Base-by-base conservation (phyloP, 768 basidiomycete species). In the Boletus rex-veris region DNA sequence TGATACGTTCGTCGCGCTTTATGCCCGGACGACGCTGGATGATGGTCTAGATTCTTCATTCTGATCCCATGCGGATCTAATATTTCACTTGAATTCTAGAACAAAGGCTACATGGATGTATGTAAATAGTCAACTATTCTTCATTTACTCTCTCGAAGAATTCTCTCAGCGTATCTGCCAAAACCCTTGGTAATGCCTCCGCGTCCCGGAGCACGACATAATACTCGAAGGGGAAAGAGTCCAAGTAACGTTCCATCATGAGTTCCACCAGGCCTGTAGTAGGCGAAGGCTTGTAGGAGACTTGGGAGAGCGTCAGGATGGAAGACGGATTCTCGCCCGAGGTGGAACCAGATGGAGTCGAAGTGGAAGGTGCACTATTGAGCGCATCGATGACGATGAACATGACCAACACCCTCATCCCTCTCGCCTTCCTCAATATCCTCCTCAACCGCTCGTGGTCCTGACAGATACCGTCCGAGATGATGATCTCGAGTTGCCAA, bases 401-500 rank as follows among this genome's bases (percentile, higher is more conserved):
- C 49, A 98, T 95, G 48, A 99, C 82, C 88, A 98, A 87, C 62
- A 98, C 86, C 28, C 87, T 80, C 69, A 93, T 90, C 62, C 91
- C 95, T 60, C 88, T 84, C 5, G 96, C 97, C 59, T 82, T 84
- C 35, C 97, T 78, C 18, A 99, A 76, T 28, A 91, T 71, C 3
- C 84, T 84, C 36, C 88, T 84, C 46, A 99, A 77, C 60, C 80
- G 78, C 39, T 94, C 90, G 70, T 98, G 95, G 65, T 97, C 91
- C 68, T 98, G 93, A 67, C 95, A 98, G 60, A 98, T 89, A n/a
- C 97, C 97, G 64, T 99, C 97, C 15, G 94, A 98, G 56, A 99
- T 92, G 77, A 99, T 97, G 73, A 98, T 91, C 70, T 98, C 83
- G 50, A 99, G 80, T 68, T 99, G 97, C 97, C 97, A 98, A 21